A percentile compares a stretch with the other conserved stretches of the same genome.
Conservation (phyloP, 129 eudicot species). For the Centaurea solstitialis region DNA sequence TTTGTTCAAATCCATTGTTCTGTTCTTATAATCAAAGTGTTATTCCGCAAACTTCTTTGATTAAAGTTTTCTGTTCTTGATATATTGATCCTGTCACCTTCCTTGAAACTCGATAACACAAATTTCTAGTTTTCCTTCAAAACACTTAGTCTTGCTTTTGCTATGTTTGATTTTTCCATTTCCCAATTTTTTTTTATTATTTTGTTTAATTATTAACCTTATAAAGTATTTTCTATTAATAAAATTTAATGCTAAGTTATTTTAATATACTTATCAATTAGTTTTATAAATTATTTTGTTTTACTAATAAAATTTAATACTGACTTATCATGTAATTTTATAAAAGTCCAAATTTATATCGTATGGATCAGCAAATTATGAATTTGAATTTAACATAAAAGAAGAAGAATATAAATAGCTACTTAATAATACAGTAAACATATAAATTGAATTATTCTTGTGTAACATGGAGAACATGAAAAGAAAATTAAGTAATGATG, state of each 20-base stretch:
- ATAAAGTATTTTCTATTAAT: background rate
- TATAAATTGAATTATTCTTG: background rate
- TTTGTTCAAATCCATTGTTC: no score
- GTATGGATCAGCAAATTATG: background rate
- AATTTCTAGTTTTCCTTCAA: no score
- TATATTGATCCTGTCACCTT: no score
- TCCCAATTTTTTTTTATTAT: background rate
- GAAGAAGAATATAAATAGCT: background rate
- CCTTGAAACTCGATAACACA: no score
- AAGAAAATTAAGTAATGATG: background rate
- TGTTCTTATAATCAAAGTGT: no score
- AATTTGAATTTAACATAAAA: background rate
- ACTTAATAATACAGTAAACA: background rate
- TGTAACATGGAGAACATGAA: background rate
- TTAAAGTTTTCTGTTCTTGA: no score
- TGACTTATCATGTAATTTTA: no score
- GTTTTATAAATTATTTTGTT: background rate
- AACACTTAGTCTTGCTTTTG: background rate
- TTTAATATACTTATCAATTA: background rate
- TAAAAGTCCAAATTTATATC: background rate
- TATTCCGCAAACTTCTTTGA: no score
- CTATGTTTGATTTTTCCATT: background rate
- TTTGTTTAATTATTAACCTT: background rate
- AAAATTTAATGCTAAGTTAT: background rate
- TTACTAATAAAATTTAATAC: background rate